Percentiles rank a stretch among this genome's conserved stretches.
Conservation (phyloP, 768 basidiomycete species). For the Auricularia heimuer region DNA sequence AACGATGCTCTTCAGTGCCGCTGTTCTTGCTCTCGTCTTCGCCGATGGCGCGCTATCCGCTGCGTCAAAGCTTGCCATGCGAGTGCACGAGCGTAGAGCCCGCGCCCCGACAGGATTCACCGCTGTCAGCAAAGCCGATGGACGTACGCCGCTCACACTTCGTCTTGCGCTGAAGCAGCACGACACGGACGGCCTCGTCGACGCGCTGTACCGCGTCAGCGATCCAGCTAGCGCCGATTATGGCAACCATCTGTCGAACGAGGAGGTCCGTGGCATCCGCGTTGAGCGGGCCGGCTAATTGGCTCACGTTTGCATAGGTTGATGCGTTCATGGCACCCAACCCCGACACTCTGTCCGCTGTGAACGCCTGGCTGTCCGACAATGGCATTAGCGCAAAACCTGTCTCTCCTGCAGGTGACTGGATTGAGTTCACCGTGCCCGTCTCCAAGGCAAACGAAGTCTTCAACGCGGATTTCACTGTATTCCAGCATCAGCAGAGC, state of each 20-base stretch:
- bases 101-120: background rate
- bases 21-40: too few relatives aligned
- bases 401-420: constrained; percentile 19
- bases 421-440: constrained; percentile 24
- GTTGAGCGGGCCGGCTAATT: background rate
- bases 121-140: background rate
- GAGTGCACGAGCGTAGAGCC: background rate
- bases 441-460: constrained; percentile 27
- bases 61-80: background rate
- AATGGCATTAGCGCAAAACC: constrained; percentile 2
- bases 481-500: constrained; percentile 23
- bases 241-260: background rate
- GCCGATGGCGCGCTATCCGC: too few relatives aligned
- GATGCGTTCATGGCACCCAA: constrained; percentile 6
- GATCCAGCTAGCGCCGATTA: background rate
- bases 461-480: constrained; percentile 25
- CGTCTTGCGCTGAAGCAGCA: background rate
- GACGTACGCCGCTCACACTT: background rate
- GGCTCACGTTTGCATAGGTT: constrained; percentile 2
- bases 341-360: constrained; percentile 5
- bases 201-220: background rate
- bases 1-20: too few relatives aligned
- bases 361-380: constrained; percentile 6
- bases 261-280: background rate
- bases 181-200: background rate